phyloP scores from a whole-genome alignment of 495 filamentous ascomycete species.

The Podospora sp. region DNA sequence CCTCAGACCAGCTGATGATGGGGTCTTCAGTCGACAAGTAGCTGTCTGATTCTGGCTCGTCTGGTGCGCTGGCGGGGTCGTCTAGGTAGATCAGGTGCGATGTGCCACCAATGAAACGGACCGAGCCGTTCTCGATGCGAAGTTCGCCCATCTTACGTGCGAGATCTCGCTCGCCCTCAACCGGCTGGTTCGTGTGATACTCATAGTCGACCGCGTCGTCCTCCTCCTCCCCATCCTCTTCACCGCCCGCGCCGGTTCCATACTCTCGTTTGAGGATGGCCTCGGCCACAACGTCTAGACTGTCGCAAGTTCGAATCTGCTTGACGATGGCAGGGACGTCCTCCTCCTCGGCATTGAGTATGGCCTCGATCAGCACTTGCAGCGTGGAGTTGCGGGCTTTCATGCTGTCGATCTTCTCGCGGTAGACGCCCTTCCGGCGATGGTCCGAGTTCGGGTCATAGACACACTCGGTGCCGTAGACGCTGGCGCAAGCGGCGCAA shows the following conservation, averaged over 20 bases:
- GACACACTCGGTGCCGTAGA: slow-evolving; percentile 89
- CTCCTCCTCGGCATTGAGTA: slow-evolving; percentile 84
- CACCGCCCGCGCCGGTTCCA: slow-evolving; percentile 36
- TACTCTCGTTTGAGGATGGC: slow-evolving; percentile 57
- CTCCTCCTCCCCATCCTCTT: slow-evolving; percentile 44
- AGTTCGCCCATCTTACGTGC: slow-evolving; percentile 93
- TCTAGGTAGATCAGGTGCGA: slow-evolving; percentile 88
- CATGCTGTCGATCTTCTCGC: slow-evolving; percentile 87
- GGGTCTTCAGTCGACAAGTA: slow-evolving; percentile 60
- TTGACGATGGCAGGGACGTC: slow-evolving; percentile 79
- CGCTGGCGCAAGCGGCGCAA: slow-evolving; percentile 91
- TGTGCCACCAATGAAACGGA: slow-evolving; percentile 92
- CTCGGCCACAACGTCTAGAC: slow-evolving; percentile 86
- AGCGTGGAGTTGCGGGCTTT: slow-evolving; percentile 86
- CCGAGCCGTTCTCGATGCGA: slow-evolving; percentile 81
- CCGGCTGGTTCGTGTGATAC: slow-evolving; percentile 45
- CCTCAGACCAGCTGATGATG: slow-evolving; percentile 81
- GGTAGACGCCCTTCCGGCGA: slow-evolving; percentile 93
- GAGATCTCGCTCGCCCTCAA: slow-evolving; percentile 80
- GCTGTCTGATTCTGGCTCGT: slow-evolving; percentile 55
- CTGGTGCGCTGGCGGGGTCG: slow-evolving; percentile 50
- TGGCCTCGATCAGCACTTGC: slow-evolving; percentile 88
- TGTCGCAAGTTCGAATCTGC: slow-evolving; percentile 90
- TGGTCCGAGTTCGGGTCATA: slow-evolving; percentile 97
- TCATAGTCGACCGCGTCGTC: slow-evolving; percentile 39